phyloP scores from a whole-genome alignment of 1,284 basidiomycete species.

The Cryptococcus jaspeensis region DNA sequence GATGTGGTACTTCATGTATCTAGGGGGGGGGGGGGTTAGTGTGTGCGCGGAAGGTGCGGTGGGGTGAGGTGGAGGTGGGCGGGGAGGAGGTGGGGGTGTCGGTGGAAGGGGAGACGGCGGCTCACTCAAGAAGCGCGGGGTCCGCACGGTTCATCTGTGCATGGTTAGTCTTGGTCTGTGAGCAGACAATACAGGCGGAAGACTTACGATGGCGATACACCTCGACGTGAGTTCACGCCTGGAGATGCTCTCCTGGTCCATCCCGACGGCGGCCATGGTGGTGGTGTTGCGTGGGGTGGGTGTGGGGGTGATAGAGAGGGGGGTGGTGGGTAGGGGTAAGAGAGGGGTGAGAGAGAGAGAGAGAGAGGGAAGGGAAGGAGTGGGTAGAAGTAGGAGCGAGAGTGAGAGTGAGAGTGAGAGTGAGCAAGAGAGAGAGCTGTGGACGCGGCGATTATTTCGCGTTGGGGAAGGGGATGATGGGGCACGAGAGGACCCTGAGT shows the following conservation, averaged over 20 bases:
- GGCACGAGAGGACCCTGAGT: no score
- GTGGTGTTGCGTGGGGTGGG: background rate
- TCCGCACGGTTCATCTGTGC: slow-evolving; percentile 88
- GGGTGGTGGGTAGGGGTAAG: background rate
- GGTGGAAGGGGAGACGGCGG: background rate
- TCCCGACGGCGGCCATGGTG: slow-evolving; percentile 37
- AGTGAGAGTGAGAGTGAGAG: background rate
- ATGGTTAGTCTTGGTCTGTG: no score
- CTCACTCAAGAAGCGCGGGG: slow-evolving; percentile 68
- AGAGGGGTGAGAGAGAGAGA: background rate
- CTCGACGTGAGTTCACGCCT: slow-evolving; percentile 83
- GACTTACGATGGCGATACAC: slow-evolving; percentile 75
- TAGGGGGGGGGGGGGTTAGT: slow-evolving; percentile 19
- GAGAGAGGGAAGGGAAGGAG: background rate
- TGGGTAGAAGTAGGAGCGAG: background rate
- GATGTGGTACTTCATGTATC: slow-evolving; percentile 95
- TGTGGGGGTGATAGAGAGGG: background rate
- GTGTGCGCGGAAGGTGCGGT: no score
- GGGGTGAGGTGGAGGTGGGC: no score
- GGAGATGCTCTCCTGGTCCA: slow-evolving; percentile 39
- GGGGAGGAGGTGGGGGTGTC: background rate
- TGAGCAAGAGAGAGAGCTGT: background rate
- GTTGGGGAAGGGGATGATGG: background rate
- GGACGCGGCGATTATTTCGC: background rate
- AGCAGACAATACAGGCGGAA: no score